Percentiles rank a stretch among this genome's conserved stretches.
Conservation (phyloP, 129 eudicot genomes). For the Oenanthe sinensis region DNA sequence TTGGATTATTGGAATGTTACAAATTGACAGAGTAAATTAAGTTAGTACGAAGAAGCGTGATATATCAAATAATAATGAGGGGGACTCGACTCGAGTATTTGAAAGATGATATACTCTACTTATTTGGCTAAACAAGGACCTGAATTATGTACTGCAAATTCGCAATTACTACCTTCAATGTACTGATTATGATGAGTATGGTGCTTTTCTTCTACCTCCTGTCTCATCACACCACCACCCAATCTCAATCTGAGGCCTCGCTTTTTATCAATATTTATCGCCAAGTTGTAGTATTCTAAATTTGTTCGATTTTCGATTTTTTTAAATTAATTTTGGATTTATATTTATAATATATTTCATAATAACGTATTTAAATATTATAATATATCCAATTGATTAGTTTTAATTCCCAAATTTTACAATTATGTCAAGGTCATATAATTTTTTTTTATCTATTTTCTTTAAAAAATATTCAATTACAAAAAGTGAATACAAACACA, state of each 20-base stretch:
- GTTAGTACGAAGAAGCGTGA: conserved; percentile 3
- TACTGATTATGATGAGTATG: conserved; percentile 22
- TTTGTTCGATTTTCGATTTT: no score
- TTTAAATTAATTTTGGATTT: no score
- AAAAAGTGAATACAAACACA: not conserved
- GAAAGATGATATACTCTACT: not conserved
- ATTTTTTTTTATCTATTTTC: no score
- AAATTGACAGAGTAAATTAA: conserved; percentile 7
- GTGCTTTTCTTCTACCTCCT: not conserved
- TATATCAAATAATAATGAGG: conserved; percentile 11
- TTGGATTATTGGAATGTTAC: not conserved
- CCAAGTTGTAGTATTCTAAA: no score
- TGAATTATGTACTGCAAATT: conserved; percentile 20
- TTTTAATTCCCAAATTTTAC: no score
- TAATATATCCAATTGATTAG: no score
- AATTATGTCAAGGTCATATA: no score
- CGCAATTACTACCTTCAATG: conserved; percentile 10
- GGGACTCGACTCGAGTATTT: conserved; percentile 19
- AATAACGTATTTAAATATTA: no score
- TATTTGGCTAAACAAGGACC: conserved; percentile 29
- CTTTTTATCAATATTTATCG: no score
- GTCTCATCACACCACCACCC: not conserved
- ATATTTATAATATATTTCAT: no score
- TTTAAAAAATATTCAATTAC: no score
- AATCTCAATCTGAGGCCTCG: not conserved